Percentiles rank a stretch among this genome's conserved stretches.
Conservation (phyloP, 2,329 filamentous ascomycete genomes). For the Pseudogymnoascus sp. region DNA sequence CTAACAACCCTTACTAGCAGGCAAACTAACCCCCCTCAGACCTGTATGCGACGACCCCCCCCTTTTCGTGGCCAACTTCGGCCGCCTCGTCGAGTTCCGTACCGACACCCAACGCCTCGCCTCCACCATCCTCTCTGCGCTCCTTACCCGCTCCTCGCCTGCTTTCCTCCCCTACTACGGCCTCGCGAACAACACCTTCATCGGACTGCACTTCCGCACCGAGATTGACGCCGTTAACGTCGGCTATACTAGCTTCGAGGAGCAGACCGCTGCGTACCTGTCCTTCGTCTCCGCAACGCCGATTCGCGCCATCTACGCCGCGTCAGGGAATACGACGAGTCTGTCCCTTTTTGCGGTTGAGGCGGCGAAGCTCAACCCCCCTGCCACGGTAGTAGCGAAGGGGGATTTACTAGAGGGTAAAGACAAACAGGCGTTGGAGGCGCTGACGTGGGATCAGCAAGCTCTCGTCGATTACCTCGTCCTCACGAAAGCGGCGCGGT, state of each 20-base stretch:
- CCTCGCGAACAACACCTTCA: background rate
- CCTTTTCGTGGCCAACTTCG: background rate
- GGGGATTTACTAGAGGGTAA: conserved; percentile 35
- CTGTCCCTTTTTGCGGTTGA: conserved; percentile 33
- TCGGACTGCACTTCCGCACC: background rate
- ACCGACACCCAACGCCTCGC: background rate
- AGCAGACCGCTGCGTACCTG: conserved; percentile 35
- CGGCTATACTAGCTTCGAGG: conserved; percentile 27
- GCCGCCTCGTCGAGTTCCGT: background rate
- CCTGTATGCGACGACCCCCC: background rate
- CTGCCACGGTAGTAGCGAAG: conserved; percentile 39
- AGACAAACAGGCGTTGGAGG: conserved; percentile 32
- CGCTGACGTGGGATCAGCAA: conserved; percentile 42
- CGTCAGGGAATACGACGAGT: conserved; percentile 37
- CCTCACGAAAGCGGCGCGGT: conserved; percentile 36
- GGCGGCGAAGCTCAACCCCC: conserved; percentile 28
- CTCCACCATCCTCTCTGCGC: background rate
- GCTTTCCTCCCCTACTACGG: background rate
- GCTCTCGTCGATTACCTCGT: conserved; percentile 46
- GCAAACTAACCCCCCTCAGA: background rate
- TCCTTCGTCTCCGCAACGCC: conserved; percentile 28
- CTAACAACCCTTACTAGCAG: background rate
- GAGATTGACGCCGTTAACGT: conserved; percentile 22
- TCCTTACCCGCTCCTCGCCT: background rate
- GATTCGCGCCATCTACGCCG: conserved; percentile 37